Base-by-base conservation (phyloP, 345 rosid genomes). In the Hibiscus syriacus region DNA sequence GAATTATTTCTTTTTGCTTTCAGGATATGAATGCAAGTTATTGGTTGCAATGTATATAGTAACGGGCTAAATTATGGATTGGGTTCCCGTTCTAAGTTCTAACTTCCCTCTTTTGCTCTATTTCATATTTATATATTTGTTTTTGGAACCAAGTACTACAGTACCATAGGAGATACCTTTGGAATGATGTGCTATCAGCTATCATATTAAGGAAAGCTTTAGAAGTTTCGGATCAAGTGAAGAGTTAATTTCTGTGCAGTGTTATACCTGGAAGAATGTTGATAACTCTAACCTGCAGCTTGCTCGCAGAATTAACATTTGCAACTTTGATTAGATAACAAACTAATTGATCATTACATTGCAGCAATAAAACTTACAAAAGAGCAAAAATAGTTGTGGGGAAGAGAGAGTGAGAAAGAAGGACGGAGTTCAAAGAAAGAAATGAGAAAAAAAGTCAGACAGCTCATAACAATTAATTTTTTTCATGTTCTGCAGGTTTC, bases 401-500 rank as follows among this genome's bases (percentile, higher is more conserved):
- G 80, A 87, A 1, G 45, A 1, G 45, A 2, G 45, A 9, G 3
- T 0, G 13, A 49, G 54, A 49, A 11, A 32, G 34, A 4, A 4
- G 6, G 11, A 23, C 97, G 9, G 6, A 38, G 65, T 20, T 38
- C 29, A 67, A 63, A 63, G n/a, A 20, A 65, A 26, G 16, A 45
- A 48, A 4, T 2, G 10, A 48, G 41, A 7, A 0, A 22, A 50
- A 17, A 19, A 2, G 19, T 27, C 1, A 1, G 19, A 46, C 53
- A 48, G 3, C 49, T 30, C 5, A 11, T 38, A 52, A 23, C 34
- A 53, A 20, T 16, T 53, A 36, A 34, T 32, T 32, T 38, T 4
- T 6, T 39, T 54, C 12, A 5, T 56, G 50, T 43, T 27, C 59
- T 82, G 81, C 84, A 93, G 98, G 98, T 90, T 46, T 89, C 99